These are phyloP conservation scores for Simplicillium aogashimaense DNA, from an alignment of 2,329 filamentous ascomycete genomes.

Conservation along the genomic window DNA sequence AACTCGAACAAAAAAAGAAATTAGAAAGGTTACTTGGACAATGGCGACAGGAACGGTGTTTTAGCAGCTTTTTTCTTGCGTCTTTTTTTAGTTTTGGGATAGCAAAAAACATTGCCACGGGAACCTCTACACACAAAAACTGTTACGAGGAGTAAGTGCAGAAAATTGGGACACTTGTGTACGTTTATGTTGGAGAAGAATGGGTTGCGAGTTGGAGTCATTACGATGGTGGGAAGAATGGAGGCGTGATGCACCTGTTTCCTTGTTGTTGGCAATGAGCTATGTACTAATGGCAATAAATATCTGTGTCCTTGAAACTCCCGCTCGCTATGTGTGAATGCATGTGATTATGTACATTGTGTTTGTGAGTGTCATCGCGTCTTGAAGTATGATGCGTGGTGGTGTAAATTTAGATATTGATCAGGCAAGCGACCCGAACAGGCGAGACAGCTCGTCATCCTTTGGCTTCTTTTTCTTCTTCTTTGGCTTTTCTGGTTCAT, in stretches of 20 bases:
- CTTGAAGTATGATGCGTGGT: slow-evolving; percentile 1
- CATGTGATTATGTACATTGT: slow-evolving; percentile 8
- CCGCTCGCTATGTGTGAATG: slow-evolving; percentile 7
- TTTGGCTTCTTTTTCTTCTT: slow-evolving; percentile 49
- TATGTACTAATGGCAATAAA: neutral
- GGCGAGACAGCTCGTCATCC: slow-evolving; percentile 60
- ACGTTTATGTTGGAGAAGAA: no score
- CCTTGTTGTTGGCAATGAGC: no score
- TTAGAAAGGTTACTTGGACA: no score
- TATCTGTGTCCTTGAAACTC: neutral
- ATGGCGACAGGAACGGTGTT: neutral
- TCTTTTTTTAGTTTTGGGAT: slow-evolving; percentile 2
- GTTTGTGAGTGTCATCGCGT: no score
- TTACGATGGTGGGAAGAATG: no score
- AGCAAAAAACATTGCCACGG: neutral
- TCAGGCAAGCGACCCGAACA: slow-evolving; percentile 50
- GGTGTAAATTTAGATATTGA: neutral
- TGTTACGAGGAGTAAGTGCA: no score
- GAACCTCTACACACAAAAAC: no score
- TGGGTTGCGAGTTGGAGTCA: no score
- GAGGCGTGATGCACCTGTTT: no score
- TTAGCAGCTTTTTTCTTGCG: neutral
- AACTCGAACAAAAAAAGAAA: no score
- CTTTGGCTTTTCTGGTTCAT: slow-evolving; percentile 11
- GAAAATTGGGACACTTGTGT: no score